phyloP scores from a whole-genome alignment of 257 asterid species.

The Cinchona pubescens region DNA sequence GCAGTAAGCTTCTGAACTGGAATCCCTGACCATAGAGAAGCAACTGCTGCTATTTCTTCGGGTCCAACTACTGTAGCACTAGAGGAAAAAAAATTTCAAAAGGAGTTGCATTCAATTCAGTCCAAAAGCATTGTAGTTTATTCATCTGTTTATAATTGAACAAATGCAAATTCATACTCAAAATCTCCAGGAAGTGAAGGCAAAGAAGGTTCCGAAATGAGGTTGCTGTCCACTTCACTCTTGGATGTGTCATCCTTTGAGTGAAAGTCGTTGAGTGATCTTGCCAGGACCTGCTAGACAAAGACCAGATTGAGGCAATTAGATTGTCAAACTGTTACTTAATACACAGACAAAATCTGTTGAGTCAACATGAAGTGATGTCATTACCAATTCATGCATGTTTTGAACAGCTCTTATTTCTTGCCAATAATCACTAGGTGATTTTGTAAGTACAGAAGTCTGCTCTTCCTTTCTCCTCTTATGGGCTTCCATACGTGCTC shows the following conservation, averaged over 20 bases:
- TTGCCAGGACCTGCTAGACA: constrained; percentile 47
- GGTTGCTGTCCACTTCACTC: constrained; percentile 38
- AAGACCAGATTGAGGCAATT: constrained; percentile 21
- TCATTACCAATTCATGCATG: constrained; percentile 65
- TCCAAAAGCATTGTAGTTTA: constrained; percentile 15
- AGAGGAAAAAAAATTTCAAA: constrained; percentile 24
- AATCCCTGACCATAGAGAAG: constrained; percentile 89
- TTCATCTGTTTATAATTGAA: constrained; percentile 9
- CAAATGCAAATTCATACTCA: constrained; percentile 58
- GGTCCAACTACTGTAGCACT: constrained; percentile 69
- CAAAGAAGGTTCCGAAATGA: constrained; percentile 30
- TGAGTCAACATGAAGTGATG: background rate
- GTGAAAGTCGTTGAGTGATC: constrained; percentile 41
- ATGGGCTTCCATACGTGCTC: constrained; percentile 80
- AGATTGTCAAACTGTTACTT: constrained; percentile 5
- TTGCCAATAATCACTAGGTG: constrained; percentile 85
- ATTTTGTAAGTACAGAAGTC: constrained; percentile 59
- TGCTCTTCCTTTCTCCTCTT: constrained; percentile 69
- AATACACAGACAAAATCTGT: background rate
- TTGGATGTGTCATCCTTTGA: constrained; percentile 33
- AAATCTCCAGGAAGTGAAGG: constrained; percentile 37
- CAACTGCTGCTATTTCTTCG: constrained; percentile 92
- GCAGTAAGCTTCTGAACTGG: constrained; percentile 82
- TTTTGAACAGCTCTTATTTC: constrained; percentile 78
- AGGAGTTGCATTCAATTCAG: constrained; percentile 3